These are phyloP conservation scores for Tuber borchii DNA, from an alignment of 495 filamentous ascomycete genomes.

Conservation along the genomic window DNA sequence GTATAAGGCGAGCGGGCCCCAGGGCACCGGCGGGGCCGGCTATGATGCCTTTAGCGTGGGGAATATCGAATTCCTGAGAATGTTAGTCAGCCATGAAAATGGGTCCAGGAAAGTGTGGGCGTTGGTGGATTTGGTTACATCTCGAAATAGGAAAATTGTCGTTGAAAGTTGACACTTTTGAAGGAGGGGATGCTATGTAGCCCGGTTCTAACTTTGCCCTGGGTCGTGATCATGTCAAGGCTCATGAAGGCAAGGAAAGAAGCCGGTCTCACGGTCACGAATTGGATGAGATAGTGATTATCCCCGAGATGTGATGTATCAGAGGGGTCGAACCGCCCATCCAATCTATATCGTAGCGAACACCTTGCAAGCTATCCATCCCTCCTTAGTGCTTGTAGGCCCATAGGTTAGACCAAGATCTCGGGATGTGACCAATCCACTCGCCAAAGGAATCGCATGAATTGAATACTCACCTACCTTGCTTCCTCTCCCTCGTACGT, in stretches of 20 bases:
- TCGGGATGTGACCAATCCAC: constrained; percentile 1
- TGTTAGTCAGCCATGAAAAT: too few species aligned
- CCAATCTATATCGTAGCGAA: not conserved
- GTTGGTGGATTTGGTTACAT: too few species aligned
- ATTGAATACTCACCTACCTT: constrained; percentile 29
- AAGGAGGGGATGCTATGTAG: too few species aligned
- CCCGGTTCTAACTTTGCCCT: too few species aligned
- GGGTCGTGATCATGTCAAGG: not conserved
- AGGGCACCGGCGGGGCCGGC: too few species aligned
- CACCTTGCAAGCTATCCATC: not conserved
- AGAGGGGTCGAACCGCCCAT: not conserved
- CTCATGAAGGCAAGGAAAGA: not conserved
- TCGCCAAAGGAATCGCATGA: not conserved
- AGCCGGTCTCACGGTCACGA: not conserved
- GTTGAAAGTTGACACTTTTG: too few species aligned
- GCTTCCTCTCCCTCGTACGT: constrained; percentile 38
- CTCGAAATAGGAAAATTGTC: too few species aligned
- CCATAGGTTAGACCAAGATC: not conserved
- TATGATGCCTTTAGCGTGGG: too few species aligned
- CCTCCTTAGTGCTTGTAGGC: not conserved
- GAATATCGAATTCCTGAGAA: too few species aligned
- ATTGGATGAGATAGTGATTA: not conserved
- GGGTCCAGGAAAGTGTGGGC: too few species aligned
- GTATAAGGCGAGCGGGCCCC: too few species aligned
- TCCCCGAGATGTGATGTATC: not conserved